phyloP scores from a whole-genome alignment of 495 filamentous ascomycete species.

The Platismatia glauca region DNA sequence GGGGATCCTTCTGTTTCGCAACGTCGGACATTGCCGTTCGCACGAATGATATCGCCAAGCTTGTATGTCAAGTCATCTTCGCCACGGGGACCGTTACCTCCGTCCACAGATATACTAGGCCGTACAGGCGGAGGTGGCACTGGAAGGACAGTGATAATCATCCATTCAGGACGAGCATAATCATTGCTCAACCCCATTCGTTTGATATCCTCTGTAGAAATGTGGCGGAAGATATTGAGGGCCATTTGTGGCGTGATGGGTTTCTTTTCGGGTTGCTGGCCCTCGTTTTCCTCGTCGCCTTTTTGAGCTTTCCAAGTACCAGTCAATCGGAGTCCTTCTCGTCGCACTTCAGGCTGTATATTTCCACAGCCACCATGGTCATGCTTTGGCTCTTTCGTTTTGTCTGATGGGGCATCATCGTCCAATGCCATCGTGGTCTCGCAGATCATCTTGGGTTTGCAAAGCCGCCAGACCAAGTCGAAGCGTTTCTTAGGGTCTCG shows the following conservation, averaged over 20 bases:
- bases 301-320: slow-evolving; percentile 75
- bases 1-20: slow-evolving; percentile 84
- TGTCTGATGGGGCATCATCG: slow-evolving; percentile 49
- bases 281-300: slow-evolving; percentile 54
- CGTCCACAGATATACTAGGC: slow-evolving; percentile 90
- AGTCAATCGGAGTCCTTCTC: slow-evolving; percentile 72
- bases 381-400: slow-evolving; percentile 41
- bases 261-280: slow-evolving; percentile 69
- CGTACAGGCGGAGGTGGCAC: slow-evolving; percentile 93
- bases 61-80: slow-evolving; percentile 99
- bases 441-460: slow-evolving; percentile 77
- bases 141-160: slow-evolving; percentile 90
- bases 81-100: slow-evolving; percentile 75
- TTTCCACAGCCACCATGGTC: slow-evolving; percentile 92
- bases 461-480: slow-evolving; percentile 75
- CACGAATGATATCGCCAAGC: slow-evolving; percentile 93
- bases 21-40: slow-evolving; percentile 85
- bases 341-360: slow-evolving; percentile 73
- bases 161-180: slow-evolving; percentile 95
- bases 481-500: slow-evolving; percentile 92
- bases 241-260: slow-evolving; percentile 74
- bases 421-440: slow-evolving; percentile 58
- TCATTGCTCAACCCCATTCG: slow-evolving; percentile 86
- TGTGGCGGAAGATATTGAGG: slow-evolving; percentile 74
- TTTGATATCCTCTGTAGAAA: slow-evolving; percentile 66